A percentile compares a stretch with the other conserved stretches of the same genome.
Conservation (phyloP, 2,329 filamentous ascomycete genomes). For the Catunica adiposa region DNA sequence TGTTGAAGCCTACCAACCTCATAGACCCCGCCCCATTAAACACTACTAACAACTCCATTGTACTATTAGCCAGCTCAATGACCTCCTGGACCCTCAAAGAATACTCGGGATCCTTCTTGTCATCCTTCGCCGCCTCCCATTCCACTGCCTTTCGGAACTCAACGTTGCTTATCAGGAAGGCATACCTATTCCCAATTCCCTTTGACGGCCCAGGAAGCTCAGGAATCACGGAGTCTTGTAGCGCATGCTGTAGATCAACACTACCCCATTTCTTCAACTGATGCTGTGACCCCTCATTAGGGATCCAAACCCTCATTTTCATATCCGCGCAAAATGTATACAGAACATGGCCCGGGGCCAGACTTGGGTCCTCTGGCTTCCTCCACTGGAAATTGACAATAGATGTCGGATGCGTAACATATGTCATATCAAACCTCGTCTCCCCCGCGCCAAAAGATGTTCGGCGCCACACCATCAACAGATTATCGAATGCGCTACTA, state of each 20-base stretch:
- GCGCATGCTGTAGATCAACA: constrained; percentile 58
- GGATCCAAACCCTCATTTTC: constrained; percentile 67
- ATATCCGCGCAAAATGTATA: constrained; percentile 80
- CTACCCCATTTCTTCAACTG: constrained; percentile 65
- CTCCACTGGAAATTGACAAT: constrained; percentile 84
- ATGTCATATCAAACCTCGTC: constrained; percentile 76
- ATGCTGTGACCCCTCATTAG: constrained; percentile 49
- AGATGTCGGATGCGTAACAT: constrained; percentile 65
- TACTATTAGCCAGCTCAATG: constrained; percentile 69
- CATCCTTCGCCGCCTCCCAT: constrained; percentile 44
- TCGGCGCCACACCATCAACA: constrained; percentile 87
- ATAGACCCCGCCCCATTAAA: constrained; percentile 72
- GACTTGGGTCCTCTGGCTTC: constrained; percentile 56
- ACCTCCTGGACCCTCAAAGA: constrained; percentile 35
- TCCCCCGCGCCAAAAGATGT: constrained; percentile 70
- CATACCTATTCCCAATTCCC: constrained; percentile 35
- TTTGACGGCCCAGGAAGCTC: constrained; percentile 17
- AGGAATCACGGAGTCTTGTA: constrained; percentile 29
- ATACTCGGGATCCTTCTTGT: background rate
- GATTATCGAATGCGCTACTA: constrained; percentile 56
- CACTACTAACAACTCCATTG: constrained; percentile 73
- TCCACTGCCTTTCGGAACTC: constrained; percentile 68
- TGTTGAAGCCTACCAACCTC: constrained; percentile 86
- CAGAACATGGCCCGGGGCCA: constrained; percentile 69
- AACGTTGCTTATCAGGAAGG: constrained; percentile 67